phyloP scores from a whole-genome alignment of 495 filamentous ascomycete genomes.

The Apodospora peruviana region DNA sequence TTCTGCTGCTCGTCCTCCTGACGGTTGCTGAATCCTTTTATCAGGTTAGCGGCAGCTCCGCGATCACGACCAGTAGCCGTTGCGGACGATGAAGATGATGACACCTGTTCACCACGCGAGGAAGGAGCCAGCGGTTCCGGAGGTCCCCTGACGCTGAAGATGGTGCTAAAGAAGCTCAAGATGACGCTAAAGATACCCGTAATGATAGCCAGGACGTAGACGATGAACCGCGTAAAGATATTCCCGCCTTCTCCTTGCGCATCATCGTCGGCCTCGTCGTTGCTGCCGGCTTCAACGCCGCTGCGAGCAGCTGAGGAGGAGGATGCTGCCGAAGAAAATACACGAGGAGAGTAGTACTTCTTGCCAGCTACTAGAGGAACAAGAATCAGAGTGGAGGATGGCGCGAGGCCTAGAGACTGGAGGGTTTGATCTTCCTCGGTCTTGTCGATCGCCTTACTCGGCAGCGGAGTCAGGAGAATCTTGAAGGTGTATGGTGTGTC shows the following conservation, averaged over 20 bases:
- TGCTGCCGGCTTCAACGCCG: background rate
- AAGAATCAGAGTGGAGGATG: conserved; percentile 78
- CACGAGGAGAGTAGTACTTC: conserved; percentile 44
- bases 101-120: background rate
- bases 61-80: background rate
- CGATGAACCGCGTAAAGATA: conserved; percentile 46
- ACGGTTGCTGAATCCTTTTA: conserved; percentile 19
- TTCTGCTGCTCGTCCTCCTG: conserved; percentile 7
- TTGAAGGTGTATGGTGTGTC: conserved; percentile 71
- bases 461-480: conserved; percentile 72
- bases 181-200: conserved; percentile 22
- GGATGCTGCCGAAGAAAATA: background rate
- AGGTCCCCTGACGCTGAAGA: conserved; percentile 15
- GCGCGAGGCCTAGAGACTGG: conserved; percentile 60
- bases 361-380: conserved; percentile 44
- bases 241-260: conserved; percentile 25
- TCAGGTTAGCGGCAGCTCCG: conserved; percentile 4
- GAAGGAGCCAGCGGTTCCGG: background rate
- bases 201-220: conserved; percentile 48
- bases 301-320: background rate
- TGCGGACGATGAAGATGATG: background rate
- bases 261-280: conserved; percentile 34
- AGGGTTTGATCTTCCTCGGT: conserved; percentile 68
- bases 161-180: conserved; percentile 26
- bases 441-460: conserved; percentile 64